Base-by-base conservation (phyloP, 2,329 filamentous ascomycete genomes). In the Phialophora macrospora region DNA sequence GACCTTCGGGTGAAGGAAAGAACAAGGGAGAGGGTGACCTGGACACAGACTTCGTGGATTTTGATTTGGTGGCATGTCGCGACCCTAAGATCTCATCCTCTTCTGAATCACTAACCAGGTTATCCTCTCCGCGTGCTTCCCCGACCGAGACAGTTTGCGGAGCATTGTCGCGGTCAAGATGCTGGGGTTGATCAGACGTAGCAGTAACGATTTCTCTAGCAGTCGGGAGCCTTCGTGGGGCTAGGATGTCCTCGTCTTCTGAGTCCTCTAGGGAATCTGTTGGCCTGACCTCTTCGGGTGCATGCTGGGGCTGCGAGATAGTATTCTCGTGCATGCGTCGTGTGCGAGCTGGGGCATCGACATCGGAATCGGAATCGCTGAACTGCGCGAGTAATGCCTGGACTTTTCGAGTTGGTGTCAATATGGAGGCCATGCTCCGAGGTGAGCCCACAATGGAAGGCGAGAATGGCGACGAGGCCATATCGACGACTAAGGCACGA, bases 361-460 rank as follows among this genome's bases (percentile, higher is more conserved):
- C 30, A 28, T 84, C 81, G 0, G 78, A 77, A 3, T 83, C 80
- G 0, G 77, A 80, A 54, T 82, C 81, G 62, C 77, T 78, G 51
- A 84, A 82, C 57, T 78, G 76, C 32, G 82, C 81, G 55, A 85
- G 75, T 72, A 84, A 77, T 7, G 81, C 81, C 67, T 79, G 80
- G 56, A 84, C 79, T 71, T 83, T 84, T 62, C 76, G 77, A 57
- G 79, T 76, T 4, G 81, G 71, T 7, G 71, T 71, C 26, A 70
- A 54, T 14, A 69, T 60, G 38, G 66, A 67, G n/a, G 60, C n/a
- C 5, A n/a, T 30, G 26, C 61, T 64, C 24, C 26, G 52, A 20
- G 64, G 55, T 28, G 68, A 66, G 32, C 34, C 59, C 17, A 62
- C 34, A 3, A 62, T 26, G 17, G 56, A 64, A 7, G 67, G 67